phyloP scores from a whole-genome alignment of 305 asterid species.

The Stenogyne calaminthoides region DNA sequence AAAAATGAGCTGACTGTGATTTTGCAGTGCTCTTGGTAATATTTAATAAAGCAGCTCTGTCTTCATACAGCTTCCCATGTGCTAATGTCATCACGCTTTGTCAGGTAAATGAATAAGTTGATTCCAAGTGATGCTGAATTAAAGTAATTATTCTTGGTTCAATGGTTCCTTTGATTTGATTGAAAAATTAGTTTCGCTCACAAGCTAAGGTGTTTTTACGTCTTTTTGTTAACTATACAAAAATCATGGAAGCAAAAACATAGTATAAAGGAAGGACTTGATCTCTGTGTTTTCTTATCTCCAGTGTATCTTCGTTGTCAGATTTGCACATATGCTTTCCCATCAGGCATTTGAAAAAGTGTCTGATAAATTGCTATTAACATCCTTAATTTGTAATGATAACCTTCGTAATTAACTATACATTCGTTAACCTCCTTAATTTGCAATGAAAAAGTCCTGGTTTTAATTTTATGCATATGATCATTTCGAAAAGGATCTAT shows the following conservation, averaged over 20 bases:
- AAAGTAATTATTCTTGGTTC: neutral
- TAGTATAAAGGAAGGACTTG: neutral
- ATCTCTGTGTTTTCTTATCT: neutral
- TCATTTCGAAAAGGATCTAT: neutral
- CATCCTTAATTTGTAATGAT: neutral
- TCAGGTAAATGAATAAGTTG: slow-evolving; percentile 55
- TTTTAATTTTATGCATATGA: neutral
- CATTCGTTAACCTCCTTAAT: neutral
- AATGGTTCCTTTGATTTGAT: neutral
- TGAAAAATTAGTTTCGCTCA: slow-evolving; percentile 9
- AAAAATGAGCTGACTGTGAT: slow-evolving; percentile 21
- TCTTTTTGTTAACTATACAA: neutral
- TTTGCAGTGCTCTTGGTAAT: slow-evolving; percentile 90
- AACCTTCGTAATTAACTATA: neutral
- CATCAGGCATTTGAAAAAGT: neutral
- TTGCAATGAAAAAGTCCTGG: neutral
- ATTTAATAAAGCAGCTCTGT: slow-evolving; percentile 99
- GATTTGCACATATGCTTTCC: slow-evolving; percentile 1
- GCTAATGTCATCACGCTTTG: slow-evolving; percentile 83
- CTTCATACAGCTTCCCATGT: slow-evolving; percentile 83
- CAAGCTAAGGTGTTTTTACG: neutral
- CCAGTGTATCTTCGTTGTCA: slow-evolving; percentile 6
- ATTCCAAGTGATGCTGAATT: neutral
- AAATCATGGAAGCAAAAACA: neutral
- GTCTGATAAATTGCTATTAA: neutral